Base-by-base conservation (phyloP, 2,329 filamentous ascomycete genomes). In the Diaporthe longicolla region DNA sequence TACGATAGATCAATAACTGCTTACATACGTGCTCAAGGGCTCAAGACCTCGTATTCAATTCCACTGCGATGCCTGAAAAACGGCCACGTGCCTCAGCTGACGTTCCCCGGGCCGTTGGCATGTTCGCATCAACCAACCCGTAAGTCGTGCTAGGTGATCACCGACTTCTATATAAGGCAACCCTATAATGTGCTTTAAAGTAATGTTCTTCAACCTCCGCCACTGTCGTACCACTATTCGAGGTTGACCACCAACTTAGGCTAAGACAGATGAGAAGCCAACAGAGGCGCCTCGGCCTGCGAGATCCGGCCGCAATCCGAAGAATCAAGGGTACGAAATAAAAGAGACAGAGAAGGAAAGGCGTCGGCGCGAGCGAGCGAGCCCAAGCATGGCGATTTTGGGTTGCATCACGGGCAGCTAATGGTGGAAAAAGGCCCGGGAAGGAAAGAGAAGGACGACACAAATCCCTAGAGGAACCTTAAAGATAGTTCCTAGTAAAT, bases 161-260 rank as follows among this genome's bases (percentile, higher is more conserved):
- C 21, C 26, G 9, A n/a, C 8, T 11, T 43, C 19, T 8, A 32
- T 17, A 32, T 3, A 9, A 24, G 13, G 19, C 19, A 50, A 11
- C 7, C 43, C 19, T 40, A 65, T 24, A 5, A 50, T 65, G 43
- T 65, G 61, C 32, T 50, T 65, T 19, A 65, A 65, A 50, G 43
- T 37, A 58, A 29, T 13, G 19, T 24, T 21, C 15, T n/a, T 24
- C 7, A 1, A 19, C 10, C 3, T 50, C 17, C 3, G 29, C 17
- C 43, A 17, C 2, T 17, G 13, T n/a, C 21, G 29, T 24, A 3
- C 3, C 1, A 24, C 19, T 50, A 21, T 5, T 21, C 24, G 4
- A 1, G 29, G 7, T 29, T 65, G 43, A 65, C 29, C 9, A 1
- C 29, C 43, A 11, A 4, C 6, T 21, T 17, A 65, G 61, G 21